A percentile compares a stretch with the other conserved stretches of the same genome.
Conservation (phyloP, 441 rosid species). For the Populus hybrid region DNA sequence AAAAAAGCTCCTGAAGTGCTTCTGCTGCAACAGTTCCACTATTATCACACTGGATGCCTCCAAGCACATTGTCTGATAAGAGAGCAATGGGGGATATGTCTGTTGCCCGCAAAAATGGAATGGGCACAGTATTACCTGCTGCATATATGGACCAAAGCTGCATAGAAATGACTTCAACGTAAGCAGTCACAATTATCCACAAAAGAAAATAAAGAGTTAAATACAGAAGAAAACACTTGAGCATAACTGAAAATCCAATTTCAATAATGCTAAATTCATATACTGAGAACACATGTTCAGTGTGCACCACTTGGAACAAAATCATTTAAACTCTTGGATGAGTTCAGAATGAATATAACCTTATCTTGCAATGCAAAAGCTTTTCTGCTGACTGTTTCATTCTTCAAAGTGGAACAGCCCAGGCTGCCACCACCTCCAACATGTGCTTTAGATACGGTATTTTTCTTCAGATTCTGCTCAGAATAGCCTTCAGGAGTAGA, state of each 20-base stretch:
- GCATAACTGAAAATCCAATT: background rate
- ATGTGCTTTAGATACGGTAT: slow-evolving; percentile 38
- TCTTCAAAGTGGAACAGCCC: slow-evolving; percentile 48
- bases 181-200: slow-evolving; percentile 5
- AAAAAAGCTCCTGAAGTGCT: slow-evolving; percentile 89
- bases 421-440: slow-evolving; percentile 42
- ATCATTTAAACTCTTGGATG: background rate
- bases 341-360: slow-evolving; percentile 39
- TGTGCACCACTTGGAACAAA: background rate
- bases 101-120: slow-evolving; percentile 96
- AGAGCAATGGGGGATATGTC: slow-evolving; percentile 98
- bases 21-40: slow-evolving; percentile 60
- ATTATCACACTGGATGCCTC: slow-evolving; percentile 53
- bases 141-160: slow-evolving; percentile 99
- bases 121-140: slow-evolving; percentile 98
- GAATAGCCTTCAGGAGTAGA: slow-evolving; percentile 37
- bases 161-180: slow-evolving; percentile 17
- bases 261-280: background rate
- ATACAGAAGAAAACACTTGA: background rate
- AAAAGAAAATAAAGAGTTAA: background rate
- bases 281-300: background rate
- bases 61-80: slow-evolving; percentile 84
- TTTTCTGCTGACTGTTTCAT: slow-evolving; percentile 71
- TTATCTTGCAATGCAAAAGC: slow-evolving; percentile 96
- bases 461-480: slow-evolving; percentile 44